Evolutionary conservation across 2,329 filamentous ascomycete genomes (phyloP), one percentile per base, ranked within the genome.

Genomic region (Beauveria pseudobassiana): DNA sequence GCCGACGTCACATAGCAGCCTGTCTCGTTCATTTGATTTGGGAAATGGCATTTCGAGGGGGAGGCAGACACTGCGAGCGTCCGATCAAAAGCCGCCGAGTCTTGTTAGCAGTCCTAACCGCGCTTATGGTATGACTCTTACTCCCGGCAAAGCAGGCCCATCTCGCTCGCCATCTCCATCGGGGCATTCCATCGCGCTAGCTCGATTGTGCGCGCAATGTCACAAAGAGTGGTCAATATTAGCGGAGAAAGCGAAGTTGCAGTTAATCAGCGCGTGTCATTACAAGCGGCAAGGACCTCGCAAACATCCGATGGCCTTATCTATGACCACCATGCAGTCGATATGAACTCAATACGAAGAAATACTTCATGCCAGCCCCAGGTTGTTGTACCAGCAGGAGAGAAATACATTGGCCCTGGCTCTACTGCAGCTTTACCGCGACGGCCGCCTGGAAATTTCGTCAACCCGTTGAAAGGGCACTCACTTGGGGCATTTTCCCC

Each of bases 201-300:
- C 50, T 90, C 89, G 9, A 90, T 92, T 68, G 85, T 93, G 74
- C 84, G 89, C 66, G 86, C 86, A 64, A 96, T 99, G 86, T 98
- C 96, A 38, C 93, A 97, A 77, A 91, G 95, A 78, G 93, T 99
- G 61, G 95, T 99, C 70, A 98, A 98, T 71, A 84, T 99, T 68
- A 96, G 92, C 75, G 96, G 96, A 71, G 95, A 98, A 69, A 88
- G 88, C 5, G 91, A 97, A 68, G 78, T 55, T 18, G 60, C 90
- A 22, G 80, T 93, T 18, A 91, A 96, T 72, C 86, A 89, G 64
- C 86, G 84, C 57, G 81, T 87, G 26, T 82, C 85, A 48, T 81
- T 85, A 53, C 77, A 78, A 78, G 87, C 78, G 72, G 88, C 76
- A 38, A 53, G 58, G 8, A 60, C 24, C 26, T 48, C 58, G 16